phyloP scores from a whole-genome alignment of 192 early-diverging fungal species.

The Diversispora epigaea region DNA sequence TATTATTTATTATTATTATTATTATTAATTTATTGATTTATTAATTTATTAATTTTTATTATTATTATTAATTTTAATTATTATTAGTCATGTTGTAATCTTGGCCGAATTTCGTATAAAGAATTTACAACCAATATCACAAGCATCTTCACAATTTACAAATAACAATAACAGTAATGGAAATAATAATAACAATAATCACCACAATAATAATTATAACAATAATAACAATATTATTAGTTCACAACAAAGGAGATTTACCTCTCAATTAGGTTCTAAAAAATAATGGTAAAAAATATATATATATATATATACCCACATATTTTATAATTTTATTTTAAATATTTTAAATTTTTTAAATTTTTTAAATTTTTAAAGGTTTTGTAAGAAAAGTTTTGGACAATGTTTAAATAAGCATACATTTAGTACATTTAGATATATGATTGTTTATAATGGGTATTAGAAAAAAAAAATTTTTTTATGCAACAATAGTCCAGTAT shows the following conservation, averaged over 20 bases:
- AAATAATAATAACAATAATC: no score
- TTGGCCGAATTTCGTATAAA: conserved; percentile 35
- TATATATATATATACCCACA: no score
- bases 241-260: conserved; percentile 6
- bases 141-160: conserved; percentile 17
- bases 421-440: background rate
- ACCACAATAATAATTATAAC: no score
- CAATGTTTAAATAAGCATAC: background rate
- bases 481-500: no score
- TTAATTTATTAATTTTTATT: no score
- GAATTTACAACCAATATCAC: conserved; percentile 9
- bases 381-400: conserved; percentile 1
- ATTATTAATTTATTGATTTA: background rate
- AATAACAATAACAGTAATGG: background rate
- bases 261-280: background rate
- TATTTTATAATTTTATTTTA: no score
- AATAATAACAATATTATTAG: background rate
- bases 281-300: background rate
- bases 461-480: background rate
- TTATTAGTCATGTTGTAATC: conserved; percentile 33
- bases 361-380: background rate
- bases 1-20: background rate
- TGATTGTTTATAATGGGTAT: conserved; percentile 8
- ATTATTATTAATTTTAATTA: conserved; percentile 19
- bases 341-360: no score